Base-by-base conservation (phyloP, 2,329 filamentous ascomycete genomes). In the Colletotrichum salicis region DNA sequence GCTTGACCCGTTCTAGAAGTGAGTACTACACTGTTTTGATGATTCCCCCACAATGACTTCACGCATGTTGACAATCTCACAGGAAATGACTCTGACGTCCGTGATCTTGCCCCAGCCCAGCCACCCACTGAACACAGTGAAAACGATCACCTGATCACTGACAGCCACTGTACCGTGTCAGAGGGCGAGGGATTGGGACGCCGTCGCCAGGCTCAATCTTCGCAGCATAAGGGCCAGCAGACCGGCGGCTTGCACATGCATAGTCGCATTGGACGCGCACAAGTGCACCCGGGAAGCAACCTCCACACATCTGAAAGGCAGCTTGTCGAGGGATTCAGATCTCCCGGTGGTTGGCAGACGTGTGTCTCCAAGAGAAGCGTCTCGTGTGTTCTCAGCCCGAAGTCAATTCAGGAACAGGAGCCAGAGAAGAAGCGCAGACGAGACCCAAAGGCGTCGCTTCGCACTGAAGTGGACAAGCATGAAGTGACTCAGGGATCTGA, bases 381-480 rank as follows among this genome's bases (percentile, higher is more conserved):
- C 6, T 48, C 61, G 10, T 54, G 19, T 3, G 33, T 54, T 15
- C 15, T 65, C 5, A 59, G 41, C 41, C 67, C 67, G 22, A 5
- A 41, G 29, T 69, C 54, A 5, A n/a, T 19, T n/a, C 31, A 59
- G 24, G 31, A 54, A 13, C 54, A 52, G 5, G 29, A 35, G 13
- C 61, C 67, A 19, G 61, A 52, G n/a, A 54, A 55, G 24, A 69
- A 69, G 57, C 41, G 67, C 11, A 13, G 29, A 33, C 62, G 51
- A 10, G 24, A 57, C 31, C 29, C 41, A 31, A 24, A 22, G 35
- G 12, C 15, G n/a, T 27, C 33, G 24, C 22, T 29, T 10, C 45
- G 64, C 15, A 33, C 51, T n/a, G 37, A n/a, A 13, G 22, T 19
- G 8, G 15, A 8, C 19, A 37, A 57, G 35, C 27, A 8, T 12